Base-by-base conservation (phyloP, 2,329 filamentous ascomycete genomes). In the Xylariaceae sp. region DNA sequence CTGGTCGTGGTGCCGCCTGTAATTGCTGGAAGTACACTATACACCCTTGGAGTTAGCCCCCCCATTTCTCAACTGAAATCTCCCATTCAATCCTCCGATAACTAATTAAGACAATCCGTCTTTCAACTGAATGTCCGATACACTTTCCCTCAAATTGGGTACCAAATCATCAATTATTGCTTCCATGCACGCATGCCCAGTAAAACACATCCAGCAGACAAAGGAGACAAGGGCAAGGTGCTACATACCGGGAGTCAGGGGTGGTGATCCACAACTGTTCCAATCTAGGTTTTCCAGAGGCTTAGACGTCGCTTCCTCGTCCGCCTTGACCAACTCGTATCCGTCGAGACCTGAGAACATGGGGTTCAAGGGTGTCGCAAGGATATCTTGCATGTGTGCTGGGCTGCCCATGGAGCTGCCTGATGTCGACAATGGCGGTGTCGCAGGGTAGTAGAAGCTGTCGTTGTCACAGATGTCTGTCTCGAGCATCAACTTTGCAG, bases 341-440 rank as follows among this genome's bases (percentile, higher is more conserved):
- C 77, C 77, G 51, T 88, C 84, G 33, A 88, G 73, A 4, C 81
- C 77, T 32, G 88, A 88, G 70, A 89, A 88, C 71, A 83, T 80
- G 52, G 84, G 83, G 69, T 88, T 88, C 65, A 91, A 74, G 2
- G 90, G 89, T n/a, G 89, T 94, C 53, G 86, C 84, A 47, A 94
- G 69, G 53, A 89, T 72, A 52, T 90, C 88, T 63, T 77, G 56
- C 14, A 54, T 85, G 67, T 78, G 85, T 52, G 85, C 85, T 41
- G 92, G 89, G 76, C 89, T 95, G 72, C 88, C 89, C 60, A 89
- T 85, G 45, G 80, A 83, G 74, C 90, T 95, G 55, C 86, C 86
- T 22, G 88, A 85, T 3, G 86, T 84, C 20, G 91, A 95, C 59
- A 96, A 77, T 37, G 90, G 86, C 39, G 91, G 91, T 17, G 91